Evolutionary conservation across 176 grass and related monocot genomes (phyloP).

Genomic region (Carex scoparia): DNA sequence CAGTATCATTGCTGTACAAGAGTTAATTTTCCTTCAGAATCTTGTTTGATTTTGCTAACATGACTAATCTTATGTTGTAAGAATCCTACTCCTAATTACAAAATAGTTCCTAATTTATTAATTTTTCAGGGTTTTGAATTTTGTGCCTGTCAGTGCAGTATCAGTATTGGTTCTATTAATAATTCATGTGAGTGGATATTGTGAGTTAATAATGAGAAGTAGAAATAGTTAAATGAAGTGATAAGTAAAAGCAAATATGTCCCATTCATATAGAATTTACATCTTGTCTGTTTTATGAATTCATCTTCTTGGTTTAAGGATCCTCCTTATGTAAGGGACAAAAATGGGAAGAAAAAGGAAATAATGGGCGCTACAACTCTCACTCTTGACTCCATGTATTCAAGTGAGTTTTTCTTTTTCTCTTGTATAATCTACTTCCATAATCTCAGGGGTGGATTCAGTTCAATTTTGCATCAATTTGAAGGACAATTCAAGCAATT

Average conservation of each 20-base stretch:
- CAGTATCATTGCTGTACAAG: too few relatives aligned
- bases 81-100: neutral
- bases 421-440: constrained; percentile 6
- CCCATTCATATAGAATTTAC: neutral
- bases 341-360: neutral
- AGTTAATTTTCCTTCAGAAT: too few relatives aligned
- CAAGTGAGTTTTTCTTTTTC: constrained; percentile 34
- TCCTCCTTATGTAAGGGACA: neutral
- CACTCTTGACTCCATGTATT: constrained; percentile 92
- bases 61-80: neutral
- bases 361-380: constrained; percentile 86
- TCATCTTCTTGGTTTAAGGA: neutral
- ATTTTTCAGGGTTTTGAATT: neutral
- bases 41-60: too few relatives aligned
- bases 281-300: neutral
- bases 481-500: neutral
- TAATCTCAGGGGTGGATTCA: neutral
- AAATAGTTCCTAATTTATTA: neutral
- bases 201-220: too few relatives aligned
- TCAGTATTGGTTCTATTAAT: neutral
- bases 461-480: neutral
- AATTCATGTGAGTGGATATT: neutral
- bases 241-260: neutral
- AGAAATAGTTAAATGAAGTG: neutral
- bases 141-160: neutral